A percentile compares a stretch with the other conserved stretches of the same genome.
phyloP scores from a whole-genome alignment of 1,284 basidiomycete genomes.

The Inonotus obliquus region DNA sequence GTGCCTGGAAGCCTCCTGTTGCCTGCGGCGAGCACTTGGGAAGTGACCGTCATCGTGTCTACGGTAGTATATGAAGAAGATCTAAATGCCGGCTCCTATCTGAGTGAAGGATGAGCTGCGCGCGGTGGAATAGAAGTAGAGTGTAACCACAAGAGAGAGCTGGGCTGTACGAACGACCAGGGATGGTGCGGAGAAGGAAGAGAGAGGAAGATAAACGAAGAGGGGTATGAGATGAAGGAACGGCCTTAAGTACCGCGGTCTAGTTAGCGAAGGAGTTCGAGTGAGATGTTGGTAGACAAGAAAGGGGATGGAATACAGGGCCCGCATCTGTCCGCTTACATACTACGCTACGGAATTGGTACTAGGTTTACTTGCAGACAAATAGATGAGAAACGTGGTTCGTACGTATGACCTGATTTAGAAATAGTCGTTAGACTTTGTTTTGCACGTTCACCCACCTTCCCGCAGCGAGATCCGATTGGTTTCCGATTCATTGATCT shows the following conservation, averaged over 20 bases:
- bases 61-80: not conserved
- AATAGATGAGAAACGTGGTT: not conserved
- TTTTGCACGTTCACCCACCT: not conserved
- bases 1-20: slow-evolving; percentile 13
- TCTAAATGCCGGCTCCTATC: not conserved
- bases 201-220: not conserved
- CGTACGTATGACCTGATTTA: not conserved
- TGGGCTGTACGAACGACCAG: not conserved
- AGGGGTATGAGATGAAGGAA: not conserved
- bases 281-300: not conserved
- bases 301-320: not conserved
- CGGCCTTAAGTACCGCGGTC: not conserved
- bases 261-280: not conserved
- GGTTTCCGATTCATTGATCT: not conserved
- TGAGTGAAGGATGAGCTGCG: not conserved
- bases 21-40: not conserved
- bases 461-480: not conserved
- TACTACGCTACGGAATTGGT: too few species aligned
- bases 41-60: slow-evolving; percentile 4
- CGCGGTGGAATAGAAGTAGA: too few species aligned
- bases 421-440: slow-evolving; percentile 5
- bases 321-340: not conserved
- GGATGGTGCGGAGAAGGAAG: not conserved
- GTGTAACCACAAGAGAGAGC: not conserved
- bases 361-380: too few species aligned